These are phyloP conservation scores for Hypoxylon sp. DNA, from an alignment of 2,329 filamentous ascomycete genomes.

Conservation along the genomic window DNA sequence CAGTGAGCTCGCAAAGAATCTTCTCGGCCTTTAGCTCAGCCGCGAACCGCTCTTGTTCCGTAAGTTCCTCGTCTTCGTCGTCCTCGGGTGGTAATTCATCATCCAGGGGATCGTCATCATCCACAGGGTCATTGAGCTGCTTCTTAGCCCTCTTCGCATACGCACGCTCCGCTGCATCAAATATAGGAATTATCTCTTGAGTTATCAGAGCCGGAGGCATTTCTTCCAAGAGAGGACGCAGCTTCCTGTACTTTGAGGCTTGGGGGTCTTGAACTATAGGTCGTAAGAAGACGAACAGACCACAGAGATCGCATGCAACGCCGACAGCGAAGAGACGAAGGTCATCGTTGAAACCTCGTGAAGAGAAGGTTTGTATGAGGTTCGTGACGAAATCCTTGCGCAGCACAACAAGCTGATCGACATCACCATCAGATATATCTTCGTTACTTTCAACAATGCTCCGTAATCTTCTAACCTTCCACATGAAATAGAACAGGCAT, in stretches of 20 bases:
- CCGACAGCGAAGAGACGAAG: constrained; percentile 82
- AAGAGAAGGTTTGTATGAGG: constrained; percentile 78
- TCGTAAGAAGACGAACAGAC: constrained; percentile 81
- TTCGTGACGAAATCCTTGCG: constrained; percentile 72
- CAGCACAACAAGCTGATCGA: constrained; percentile 72
- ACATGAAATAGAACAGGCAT: constrained; percentile 93
- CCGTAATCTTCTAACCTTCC: constrained; percentile 80
- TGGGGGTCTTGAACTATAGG: constrained; percentile 63
- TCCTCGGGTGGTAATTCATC: constrained; percentile 75
- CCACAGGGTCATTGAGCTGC: constrained; percentile 73
- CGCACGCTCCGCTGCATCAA: constrained; percentile 81
- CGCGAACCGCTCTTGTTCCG: constrained; percentile 72
- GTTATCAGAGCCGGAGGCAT: constrained; percentile 75
- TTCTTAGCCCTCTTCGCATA: constrained; percentile 80
- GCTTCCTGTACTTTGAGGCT: constrained; percentile 66
- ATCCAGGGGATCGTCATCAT: constrained; percentile 81
- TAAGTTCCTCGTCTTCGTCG: constrained; percentile 67
- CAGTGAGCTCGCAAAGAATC: constrained; percentile 86
- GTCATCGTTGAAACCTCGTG: constrained; percentile 79
- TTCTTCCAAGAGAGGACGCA: constrained; percentile 76
- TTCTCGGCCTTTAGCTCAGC: constrained; percentile 84
- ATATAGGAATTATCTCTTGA: constrained; percentile 79
- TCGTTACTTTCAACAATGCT: constrained; percentile 69
- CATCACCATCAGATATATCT: constrained; percentile 68
- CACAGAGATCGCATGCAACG: constrained; percentile 85